Evolutionary conservation across 208 protist species (phyloP), one percentile per base, ranked within the genome.

Genomic region (Acanthamoeba healyi): DNA sequence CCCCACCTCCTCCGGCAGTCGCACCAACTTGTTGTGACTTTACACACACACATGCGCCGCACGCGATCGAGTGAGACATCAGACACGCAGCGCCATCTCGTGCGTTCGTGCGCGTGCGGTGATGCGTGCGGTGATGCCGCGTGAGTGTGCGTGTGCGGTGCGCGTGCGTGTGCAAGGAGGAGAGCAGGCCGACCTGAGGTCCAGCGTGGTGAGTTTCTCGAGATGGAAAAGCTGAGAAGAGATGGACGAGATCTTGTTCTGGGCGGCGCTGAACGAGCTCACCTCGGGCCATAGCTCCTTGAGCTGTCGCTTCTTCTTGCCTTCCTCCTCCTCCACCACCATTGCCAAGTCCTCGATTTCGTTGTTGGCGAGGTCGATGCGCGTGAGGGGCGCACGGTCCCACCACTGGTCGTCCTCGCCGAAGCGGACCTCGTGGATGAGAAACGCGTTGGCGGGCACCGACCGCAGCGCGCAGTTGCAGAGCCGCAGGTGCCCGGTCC

Each of bases 21-120:
- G 72, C 9, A 32, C 38, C 6, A 82, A 32, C 38, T 82, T 82
- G 72, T 82, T 82, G 29, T 82, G 72, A 24, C 61, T 70, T 7
- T 36, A 24, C 10, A 26, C 61, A 34, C 10, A 70, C 9, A 70
- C n/a, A n/a, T n/a, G n/a, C n/a, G n/a, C n/a, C n/a, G n/a, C n/a
- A n/a, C n/a, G n/a, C n/a, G n/a, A n/a, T n/a, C n/a, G n/a, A n/a
- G n/a, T n/a, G n/a, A n/a, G n/a, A n/a, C n/a, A n/a, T n/a, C n/a
- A n/a, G n/a, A n/a, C n/a, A n/a, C n/a, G n/a, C n/a, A n/a, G n/a
- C n/a, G n/a, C n/a, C n/a, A n/a, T n/a, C n/a, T n/a, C n/a, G n/a
- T n/a, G n/a, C n/a, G n/a, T n/a, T n/a, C n/a, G n/a, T n/a, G n/a
- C n/a, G n/a, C n/a, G n/a, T n/a, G n/a, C n/a, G n/a, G n/a, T n/a